Evolutionary conservation across 1,284 basidiomycete species (phyloP), one percentile per base, ranked within the genome.

Genomic region (Malassezia psittaci): DNA sequence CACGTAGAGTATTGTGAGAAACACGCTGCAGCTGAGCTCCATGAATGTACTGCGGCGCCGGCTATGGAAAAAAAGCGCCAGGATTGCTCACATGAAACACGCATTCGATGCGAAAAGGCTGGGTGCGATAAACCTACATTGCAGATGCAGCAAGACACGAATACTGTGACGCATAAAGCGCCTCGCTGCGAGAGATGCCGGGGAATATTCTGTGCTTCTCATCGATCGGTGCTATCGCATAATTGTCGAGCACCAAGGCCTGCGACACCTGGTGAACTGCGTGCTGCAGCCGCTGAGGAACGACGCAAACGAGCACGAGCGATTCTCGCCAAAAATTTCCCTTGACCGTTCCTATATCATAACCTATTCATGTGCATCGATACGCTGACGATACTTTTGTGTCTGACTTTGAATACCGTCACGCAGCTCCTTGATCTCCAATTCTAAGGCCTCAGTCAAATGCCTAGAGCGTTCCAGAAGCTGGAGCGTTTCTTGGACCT

Each of bases 391-490:
- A 21, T 41, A 36, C 15, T 49, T 15, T 21, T 44, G 32, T 2
- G 54, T 51, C 37, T 46, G 48, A 9, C 29, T 21, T 5, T 51
- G 38, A 16, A 57, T 52, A 3, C 36, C 21, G 11, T 29, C 41
- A 19, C 41, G 55, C 1, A 57, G 39, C 32, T 33, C n/a, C 6
- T 37, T 38, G 5, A 57, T 47, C 9, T 57, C 55, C 11, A 13
- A 11, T 24, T 57, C 55, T 15, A 52, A 32, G 21, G 24, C 41
- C 46, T 57, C 50, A 11, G 50, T 48, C 5, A 57, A 33, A 11
- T 45, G 55, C 10, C 59, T 59, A 40, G 65, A 65, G 21, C 56
- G 32, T 16, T 60, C 61, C 52, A 66, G 33, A 54, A 63, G 53
- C 55, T 62, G 36, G n/a, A 54, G 15, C 43, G 59, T 16, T 40